These are phyloP conservation scores for Diplocarpon mali DNA, from an alignment of 2,329 filamentous ascomycete species.

Conservation along the genomic window DNA sequence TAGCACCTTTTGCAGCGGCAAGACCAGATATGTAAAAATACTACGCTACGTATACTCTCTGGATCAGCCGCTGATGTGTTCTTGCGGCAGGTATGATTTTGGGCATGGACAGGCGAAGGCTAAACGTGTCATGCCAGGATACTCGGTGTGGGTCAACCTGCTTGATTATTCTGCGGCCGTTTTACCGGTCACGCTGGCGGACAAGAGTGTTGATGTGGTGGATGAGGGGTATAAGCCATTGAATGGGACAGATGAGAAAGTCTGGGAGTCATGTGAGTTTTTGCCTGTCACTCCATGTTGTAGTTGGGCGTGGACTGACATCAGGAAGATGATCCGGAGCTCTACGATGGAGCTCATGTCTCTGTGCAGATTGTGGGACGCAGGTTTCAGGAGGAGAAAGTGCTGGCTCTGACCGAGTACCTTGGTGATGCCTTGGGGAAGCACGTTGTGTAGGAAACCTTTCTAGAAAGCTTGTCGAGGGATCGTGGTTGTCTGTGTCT, in stretches of 20 bases:
- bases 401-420: constrained; percentile 31
- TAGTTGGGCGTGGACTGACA: not conserved
- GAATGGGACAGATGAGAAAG: constrained; percentile 32
- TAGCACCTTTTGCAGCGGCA: constrained; percentile 39
- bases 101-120: constrained; percentile 6
- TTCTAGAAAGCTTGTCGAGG: too few species aligned
- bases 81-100: constrained; percentile 9
- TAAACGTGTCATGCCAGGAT: constrained; percentile 15
- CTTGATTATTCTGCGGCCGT: constrained; percentile 49
- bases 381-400: constrained; percentile 43
- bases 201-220: constrained; percentile 29
- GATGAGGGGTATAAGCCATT: constrained; percentile 31
- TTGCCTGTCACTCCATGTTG: constrained; percentile 32
- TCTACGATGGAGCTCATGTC: constrained; percentile 36
- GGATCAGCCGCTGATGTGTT: not conserved
- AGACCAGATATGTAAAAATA: constrained; percentile 36
- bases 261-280: constrained; percentile 41
- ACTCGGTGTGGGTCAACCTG: constrained; percentile 30
- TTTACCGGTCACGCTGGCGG: constrained; percentile 40
- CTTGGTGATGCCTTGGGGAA: constrained; percentile 20
- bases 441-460: constrained; percentile 6
- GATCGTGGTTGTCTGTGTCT: too few species aligned
- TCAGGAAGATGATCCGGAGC: constrained; percentile 33
- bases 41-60: constrained; percentile 24
- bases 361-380: constrained; percentile 42